Conservation (phyloP, 345 rosid genomes). For the Melaleuca alternifolia region DNA sequence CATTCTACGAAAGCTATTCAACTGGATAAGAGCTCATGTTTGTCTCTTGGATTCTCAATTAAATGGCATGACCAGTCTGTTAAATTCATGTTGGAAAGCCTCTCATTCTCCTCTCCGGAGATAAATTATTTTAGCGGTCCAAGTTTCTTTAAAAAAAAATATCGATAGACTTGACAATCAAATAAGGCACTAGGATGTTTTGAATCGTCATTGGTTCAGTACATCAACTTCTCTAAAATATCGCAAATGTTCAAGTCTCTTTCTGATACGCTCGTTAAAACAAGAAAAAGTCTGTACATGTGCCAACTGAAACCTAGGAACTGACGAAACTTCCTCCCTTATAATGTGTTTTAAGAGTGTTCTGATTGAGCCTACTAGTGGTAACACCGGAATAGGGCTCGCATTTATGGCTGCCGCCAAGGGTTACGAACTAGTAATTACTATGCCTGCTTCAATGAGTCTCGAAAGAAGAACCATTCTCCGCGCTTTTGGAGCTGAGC, state of each 20-base stretch:
- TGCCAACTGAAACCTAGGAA: neutral
- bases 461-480: slow-evolving; percentile 73
- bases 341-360: slow-evolving; percentile 33
- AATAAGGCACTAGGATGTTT: neutral
- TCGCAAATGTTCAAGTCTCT: neutral
- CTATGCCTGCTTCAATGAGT: slow-evolving; percentile 79
- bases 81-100: neutral
- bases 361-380: slow-evolving; percentile 69
- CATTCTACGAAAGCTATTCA: neutral
- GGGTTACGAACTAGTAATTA: slow-evolving; percentile 52
- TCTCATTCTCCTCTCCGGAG: neutral
- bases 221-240: neutral
- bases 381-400: slow-evolving; percentile 62
- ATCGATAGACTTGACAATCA: neutral
- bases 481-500: slow-evolving; percentile 64
- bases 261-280: neutral
- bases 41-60: neutral
- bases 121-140: neutral
- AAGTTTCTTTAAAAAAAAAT: neutral
- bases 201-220: neutral
- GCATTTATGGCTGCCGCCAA: slow-evolving; percentile 73
- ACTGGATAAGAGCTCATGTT: neutral
- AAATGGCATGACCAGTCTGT: neutral
- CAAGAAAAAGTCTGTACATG: neutral
- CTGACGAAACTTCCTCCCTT: neutral